Evolutionary conservation across 2,329 filamentous ascomycete genomes (phyloP), one percentile per base, ranked within the genome.

Genomic region (Nemania sp.): DNA sequence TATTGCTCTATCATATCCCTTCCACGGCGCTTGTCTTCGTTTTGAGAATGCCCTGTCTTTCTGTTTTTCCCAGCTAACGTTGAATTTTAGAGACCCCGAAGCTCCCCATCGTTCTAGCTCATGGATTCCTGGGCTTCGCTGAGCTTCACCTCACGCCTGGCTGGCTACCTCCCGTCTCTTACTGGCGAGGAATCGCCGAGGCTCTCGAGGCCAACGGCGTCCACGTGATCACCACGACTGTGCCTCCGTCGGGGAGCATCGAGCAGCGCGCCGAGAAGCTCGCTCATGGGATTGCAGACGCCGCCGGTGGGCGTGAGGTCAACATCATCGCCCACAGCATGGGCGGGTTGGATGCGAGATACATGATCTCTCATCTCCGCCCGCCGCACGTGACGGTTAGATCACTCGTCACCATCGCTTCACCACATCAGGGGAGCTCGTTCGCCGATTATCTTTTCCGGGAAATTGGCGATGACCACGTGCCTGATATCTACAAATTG

Each of bases 311-410:
- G 15, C 74, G 72, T 56, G 82, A 86, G 45, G 90, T 96, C 60
- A 90, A 90, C 67, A 89, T 96, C 54, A 78, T 91, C 17, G 83
- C 83, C 34, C 88, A 91, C 72, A 82, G 78, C 61, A 86, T 86
- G 83, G 83, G 84, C 42, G 84, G 84, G 2, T 74, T 88, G 3
- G 84, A 87, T 66, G 80, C 83, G 8, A 76, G 84, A 40, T 84
- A 85, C 68, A 84, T 87, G 82, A 81, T 86, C 48, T 81, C 82
- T 19, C 75, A 75, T 45, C 72, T 86, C 11, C 72, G 71, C 36
- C 80, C 79, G 1, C 66, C 70, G 20, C 69, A 72, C 34, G 71
- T 82, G 17, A 66, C 71, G 15, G 78, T 83, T 44, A 73, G 74
- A 23, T 78, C 77, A 2, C 73, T 84, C 12, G 78, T 81, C 37